Base-by-base conservation (phyloP, 106 monocot species). In the Allium fistulosum region DNA sequence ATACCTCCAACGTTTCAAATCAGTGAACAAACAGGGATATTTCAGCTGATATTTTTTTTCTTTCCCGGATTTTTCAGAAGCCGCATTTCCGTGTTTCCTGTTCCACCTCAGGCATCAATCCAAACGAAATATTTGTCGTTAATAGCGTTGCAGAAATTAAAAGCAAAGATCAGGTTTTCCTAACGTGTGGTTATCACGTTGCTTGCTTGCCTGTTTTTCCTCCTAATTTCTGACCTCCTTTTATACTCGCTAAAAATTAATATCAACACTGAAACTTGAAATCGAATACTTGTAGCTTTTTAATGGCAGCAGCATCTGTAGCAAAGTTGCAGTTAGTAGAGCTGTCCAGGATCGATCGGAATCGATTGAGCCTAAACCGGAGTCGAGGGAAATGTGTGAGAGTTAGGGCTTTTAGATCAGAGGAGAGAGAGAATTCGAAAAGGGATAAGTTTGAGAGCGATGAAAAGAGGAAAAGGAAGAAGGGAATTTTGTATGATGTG, bases 101-200 rank as follows among this genome's bases (percentile, higher is more conserved):
- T 37, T 37, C 37, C 37, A 37, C 37, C 37, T 2, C 37, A 37
- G 37, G 37, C 37, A 37, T 5, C 37, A 37, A 5, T 37, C 37
- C 37, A 37, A 37, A 5, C 37, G 37, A 37, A 5, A 37, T 37
- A 1, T 37, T 37, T 37, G 37, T 37, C 37, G 4, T 37, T 5
- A 4, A 37, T 2, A 37, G 37, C 37, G 37, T 37, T 37, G 37
- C 2, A 37, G 37, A 37, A 37, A 37, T 37, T 5, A 37, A 4
- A 37, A 37, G 1, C 37, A 7, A 26, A 67, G 82, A 85, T 86
- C 58, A 75, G 82, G 78, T 90, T 82, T 51, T 47, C 49, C 37
- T 67, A 90, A 94, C 94, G 90, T 94, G 87, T 94, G 94, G 90
- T 62, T 37, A 59, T 78, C 94, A 79, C 90, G 80, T 85, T 85